Evolutionary conservation across 176 grass and related monocot genomes (phyloP), one percentile per base, ranked within the genome.

Genomic region (Oryza nivara): DNA sequence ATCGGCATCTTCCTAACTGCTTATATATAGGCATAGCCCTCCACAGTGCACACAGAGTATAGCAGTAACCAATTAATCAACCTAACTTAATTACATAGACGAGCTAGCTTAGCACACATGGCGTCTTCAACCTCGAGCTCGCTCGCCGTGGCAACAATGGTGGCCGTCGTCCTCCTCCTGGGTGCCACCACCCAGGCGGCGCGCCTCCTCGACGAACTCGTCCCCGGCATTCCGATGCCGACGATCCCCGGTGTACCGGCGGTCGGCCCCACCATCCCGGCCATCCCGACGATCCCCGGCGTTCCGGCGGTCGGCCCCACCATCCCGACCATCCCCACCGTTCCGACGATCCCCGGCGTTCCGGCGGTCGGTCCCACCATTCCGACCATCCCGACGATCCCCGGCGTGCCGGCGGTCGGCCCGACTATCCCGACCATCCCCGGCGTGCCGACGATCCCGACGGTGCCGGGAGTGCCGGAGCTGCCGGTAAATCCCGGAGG

Each of bases 141-240:
- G 79, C 13, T 74, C 11, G 41, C 70, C 46, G 15, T 73, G 46
- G 58, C 43, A 30, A 71, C 43, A 30, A 71, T 91, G 65, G 82
- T 67, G 80, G 36, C 32, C 43, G 54, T 81, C 46, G 9, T 63
- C 25, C 0, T 86, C 3, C 45, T 84, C 83, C 20, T 47, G 9
- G 28, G 69, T 6, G 17, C 52, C 78, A 43, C 60, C 76, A 16
- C 52, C 69, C 32, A 84, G 7, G 77, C 81, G 9, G 73, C 91
- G 11, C 88, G 88, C 77, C 68, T 23, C 75, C 91, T 90, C 23
- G 66, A 58, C 6, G 85, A 82, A 19, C 14, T 52, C 19, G 34
- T 71, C 26, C 73, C 73, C 15, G 47, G 64, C 26, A 4, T 73
- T 7, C 86, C 81, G 7, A 20, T 23, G 34, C 11, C 75, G 11